These are phyloP conservation scores for Exophiala sideris DNA, from an alignment of 2,329 filamentous ascomycete species.

Conservation along the genomic window DNA sequence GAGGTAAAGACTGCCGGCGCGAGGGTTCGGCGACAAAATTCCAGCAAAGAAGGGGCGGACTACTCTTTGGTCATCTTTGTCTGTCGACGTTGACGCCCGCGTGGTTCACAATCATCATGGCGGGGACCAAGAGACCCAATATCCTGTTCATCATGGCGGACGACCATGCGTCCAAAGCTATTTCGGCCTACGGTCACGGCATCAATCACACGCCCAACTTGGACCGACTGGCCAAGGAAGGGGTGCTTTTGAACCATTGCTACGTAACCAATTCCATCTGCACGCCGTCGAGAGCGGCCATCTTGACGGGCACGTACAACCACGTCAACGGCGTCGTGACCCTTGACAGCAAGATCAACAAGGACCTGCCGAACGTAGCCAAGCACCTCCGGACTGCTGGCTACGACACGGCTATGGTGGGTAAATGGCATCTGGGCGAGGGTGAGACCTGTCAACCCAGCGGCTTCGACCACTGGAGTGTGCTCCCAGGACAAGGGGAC, in stretches of 20 bases:
- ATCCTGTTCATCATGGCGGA: constrained; percentile 55
- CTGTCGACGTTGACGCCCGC: no score
- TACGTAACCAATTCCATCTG: constrained; percentile 56
- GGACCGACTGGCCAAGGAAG: constrained; percentile 49
- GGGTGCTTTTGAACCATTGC: constrained; percentile 53
- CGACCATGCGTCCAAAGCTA: constrained; percentile 53
- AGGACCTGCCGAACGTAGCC: constrained; percentile 50
- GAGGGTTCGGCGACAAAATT: no score
- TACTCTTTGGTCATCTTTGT: no score
- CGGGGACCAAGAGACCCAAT: background rate
- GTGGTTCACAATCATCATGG: no score
- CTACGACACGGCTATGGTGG: constrained; percentile 53
- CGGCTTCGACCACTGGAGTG: constrained; percentile 53
- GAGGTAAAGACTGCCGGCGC: no score
- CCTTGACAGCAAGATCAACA: constrained; percentile 50
- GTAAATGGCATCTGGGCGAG: constrained; percentile 55
- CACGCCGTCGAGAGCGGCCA: constrained; percentile 51
- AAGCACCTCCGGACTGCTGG: constrained; percentile 48
- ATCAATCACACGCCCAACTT: constrained; percentile 54
- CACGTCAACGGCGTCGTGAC: constrained; percentile 54
- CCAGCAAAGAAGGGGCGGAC: no score
- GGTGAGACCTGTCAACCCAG: constrained; percentile 45
- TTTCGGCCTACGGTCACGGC: constrained; percentile 48
- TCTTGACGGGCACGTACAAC: constrained; percentile 51
- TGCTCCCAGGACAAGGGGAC: constrained; percentile 52